Evolutionary conservation across 2,329 filamentous ascomycete species (phyloP), one percentile per base, ranked within the genome.

Genomic region (Nemania sp.): DNA sequence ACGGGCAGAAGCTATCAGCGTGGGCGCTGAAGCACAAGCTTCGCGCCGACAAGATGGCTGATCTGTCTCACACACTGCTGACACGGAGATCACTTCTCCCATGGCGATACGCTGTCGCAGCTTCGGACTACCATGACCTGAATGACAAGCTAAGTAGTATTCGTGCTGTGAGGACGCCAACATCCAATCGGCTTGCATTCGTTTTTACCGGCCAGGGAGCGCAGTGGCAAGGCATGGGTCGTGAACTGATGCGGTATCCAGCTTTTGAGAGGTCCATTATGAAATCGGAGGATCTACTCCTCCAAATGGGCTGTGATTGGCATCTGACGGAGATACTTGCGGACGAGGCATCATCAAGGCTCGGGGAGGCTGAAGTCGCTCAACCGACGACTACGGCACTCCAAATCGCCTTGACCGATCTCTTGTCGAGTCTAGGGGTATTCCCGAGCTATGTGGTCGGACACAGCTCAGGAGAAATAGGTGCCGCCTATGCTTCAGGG

Each of bases 191-290:
- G 29, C 39, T 59, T 2, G 60, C 49, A 12, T 63, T 63, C 20
- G 46, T 63, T 4, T 63, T 63, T 32, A 63, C 56, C 2, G 60
- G 60, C 1, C 60, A 63, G 25, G 60, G 60, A 29, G 56, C 57
- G 5, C 60, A 63, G 37, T 63, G 49, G 40, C 13, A 20, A 21
- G 52, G 52, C 1, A 63, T 62, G 59, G 59, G 59, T 1, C 29
- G 32, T n/a, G 48, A 59, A 47, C 25, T 62, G 15, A 34, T 54
- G 3, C 20, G 25, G 12, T 62, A 32, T 45, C n/a, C 55, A 10
- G 25, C 21, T 11, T 62, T 63, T 15, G 4, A 29, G 5, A n/a
- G 18, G 5, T 54, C 56, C 37, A 39, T 59, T 12, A 34, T 35
- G 5, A 43, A 47, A 15, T 47, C 60, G 17, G 46, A 51, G 34